These are phyloP conservation scores for Dioszegia crocea DNA, from an alignment of 768 basidiomycete genomes.

Conservation along the genomic window DNA sequence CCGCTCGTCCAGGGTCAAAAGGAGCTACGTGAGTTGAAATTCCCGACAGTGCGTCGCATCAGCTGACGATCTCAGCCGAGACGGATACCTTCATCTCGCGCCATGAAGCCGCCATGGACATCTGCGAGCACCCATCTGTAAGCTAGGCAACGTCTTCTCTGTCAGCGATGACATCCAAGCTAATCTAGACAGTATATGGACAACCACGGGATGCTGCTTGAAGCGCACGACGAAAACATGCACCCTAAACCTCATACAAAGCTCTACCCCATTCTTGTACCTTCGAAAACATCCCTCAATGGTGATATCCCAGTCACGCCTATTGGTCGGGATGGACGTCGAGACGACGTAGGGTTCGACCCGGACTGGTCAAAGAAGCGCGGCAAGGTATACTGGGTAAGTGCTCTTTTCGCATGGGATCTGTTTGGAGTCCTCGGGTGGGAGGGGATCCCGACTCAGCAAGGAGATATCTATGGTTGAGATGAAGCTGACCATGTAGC, in stretches of 20 bases:
- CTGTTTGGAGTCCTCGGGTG: too few species aligned
- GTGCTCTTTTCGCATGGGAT: conserved; percentile 8
- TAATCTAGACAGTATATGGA: conserved; percentile 33
- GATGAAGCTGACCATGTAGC: conserved; percentile 11
- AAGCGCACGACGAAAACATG: conserved; percentile 36
- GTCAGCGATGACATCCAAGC: background rate
- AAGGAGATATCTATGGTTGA: too few species aligned
- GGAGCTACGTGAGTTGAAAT: conserved; percentile 36
- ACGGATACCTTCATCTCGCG: conserved; percentile 48
- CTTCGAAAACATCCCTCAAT: conserved; percentile 47
- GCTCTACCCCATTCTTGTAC: conserved; percentile 48
- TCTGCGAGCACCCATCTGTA: conserved; percentile 48
- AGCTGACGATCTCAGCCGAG: conserved; percentile 21
- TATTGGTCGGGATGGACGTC: conserved; percentile 44
- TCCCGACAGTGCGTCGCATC: background rate
- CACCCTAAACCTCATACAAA: conserved; percentile 50
- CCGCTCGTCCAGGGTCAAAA: conserved; percentile 30
- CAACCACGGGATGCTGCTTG: conserved; percentile 50
- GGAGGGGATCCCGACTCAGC: too few species aligned
- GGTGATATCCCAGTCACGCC: conserved; percentile 51
- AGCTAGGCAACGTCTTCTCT: background rate
- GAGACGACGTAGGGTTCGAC: conserved; percentile 48
- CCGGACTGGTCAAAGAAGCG: conserved; percentile 48
- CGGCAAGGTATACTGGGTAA: conserved; percentile 50
- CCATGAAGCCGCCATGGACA: conserved; percentile 48